Evolutionary conservation across 805 yeast genomes (phyloP), one percentile per base, ranked within the genome.

Genomic region (Candida sakaeoensis): DNA sequence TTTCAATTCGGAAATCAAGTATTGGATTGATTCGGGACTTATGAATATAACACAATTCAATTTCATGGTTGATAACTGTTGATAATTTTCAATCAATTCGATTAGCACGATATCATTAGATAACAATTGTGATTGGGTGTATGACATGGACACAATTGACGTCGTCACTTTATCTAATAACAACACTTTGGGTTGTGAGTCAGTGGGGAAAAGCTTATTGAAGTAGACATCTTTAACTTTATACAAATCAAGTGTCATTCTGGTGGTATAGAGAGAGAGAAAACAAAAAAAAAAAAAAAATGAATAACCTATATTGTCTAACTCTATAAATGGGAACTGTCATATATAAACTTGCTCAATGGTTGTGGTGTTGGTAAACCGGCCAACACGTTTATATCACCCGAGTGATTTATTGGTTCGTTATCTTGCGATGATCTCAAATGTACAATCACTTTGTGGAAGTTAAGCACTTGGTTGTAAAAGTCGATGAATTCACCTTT

Each of bases 121-220:
- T 27, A 93, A 71, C 33, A 93, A 70, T 41, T 81, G 85, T 2
- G 95, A 82, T 57, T 93, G 99, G 2, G 96, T 85, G 21, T 95
- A 78, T 50, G 85, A 80, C 75, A 93, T 72, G n/a, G 97, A 88
- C 16, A 93, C 77, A 17, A 89, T 79, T 0, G 89, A 73, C 5
- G 95, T 85, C 50, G 99, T 91, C 47, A 72, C 71, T 37, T 75
- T 68, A 55, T 93, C 99, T 41, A 93, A 72, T 28, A 93, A 68
- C 26, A 93, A 68, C 21, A 90, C 95, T 48, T 79, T 79, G 43
- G 90, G 80, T 45, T 73, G 60, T 3, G 28, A 18, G 13, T 4
- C 26, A 35, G 47, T 29, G 39, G 34, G 46, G 34, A 63, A 62
- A 15, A 64, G 48, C 43, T 58, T 60, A 24, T 53, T 37, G 43